These are phyloP conservation scores for Tricholoma terreum DNA, from an alignment of 768 basidiomycete genomes.

Conservation along the genomic window DNA sequence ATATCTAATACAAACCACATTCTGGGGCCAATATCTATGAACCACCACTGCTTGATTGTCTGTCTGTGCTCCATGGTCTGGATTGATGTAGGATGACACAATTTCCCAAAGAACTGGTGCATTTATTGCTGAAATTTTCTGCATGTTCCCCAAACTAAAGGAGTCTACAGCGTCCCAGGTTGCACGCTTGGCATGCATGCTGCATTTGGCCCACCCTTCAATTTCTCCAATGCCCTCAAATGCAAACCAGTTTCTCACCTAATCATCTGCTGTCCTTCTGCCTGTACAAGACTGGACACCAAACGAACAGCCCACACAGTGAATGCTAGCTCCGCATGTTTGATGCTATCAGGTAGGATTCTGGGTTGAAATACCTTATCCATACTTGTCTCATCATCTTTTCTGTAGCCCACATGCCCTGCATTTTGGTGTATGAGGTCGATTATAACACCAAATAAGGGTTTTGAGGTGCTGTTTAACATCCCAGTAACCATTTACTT, in stretches of 20 bases:
- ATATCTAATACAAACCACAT: conserved; percentile 8
- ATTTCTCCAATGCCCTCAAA: conserved; percentile 5
- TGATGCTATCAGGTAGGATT: background rate
- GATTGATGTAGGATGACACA: conserved; percentile 6
- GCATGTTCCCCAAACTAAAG: conserved; percentile 13
- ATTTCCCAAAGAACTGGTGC: conserved; percentile 12
- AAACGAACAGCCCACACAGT: conserved; percentile 11
- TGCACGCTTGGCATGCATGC: background rate
- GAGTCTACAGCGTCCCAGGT: conserved; percentile 10
- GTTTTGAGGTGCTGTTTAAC: conserved; percentile 12
- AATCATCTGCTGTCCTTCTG: conserved; percentile 8
- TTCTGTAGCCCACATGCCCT: background rate
- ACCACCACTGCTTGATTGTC: background rate
- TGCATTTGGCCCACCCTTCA: background rate
- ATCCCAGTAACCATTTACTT: background rate
- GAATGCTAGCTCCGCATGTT: conserved; percentile 12
- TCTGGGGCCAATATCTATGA: conserved; percentile 4
- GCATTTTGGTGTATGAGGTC: conserved; percentile 8
- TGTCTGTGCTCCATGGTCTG: background rate
- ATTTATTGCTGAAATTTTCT: conserved; percentile 1
- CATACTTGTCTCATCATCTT: conserved; percentile 3
- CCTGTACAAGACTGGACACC: conserved; percentile 1
- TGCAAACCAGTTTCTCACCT: conserved; percentile 7
- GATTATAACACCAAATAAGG: conserved; percentile 10
- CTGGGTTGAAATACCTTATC: background rate